phyloP scores from a whole-genome alignment of 495 filamentous ascomycete genomes.

The Neurospora sp. region DNA sequence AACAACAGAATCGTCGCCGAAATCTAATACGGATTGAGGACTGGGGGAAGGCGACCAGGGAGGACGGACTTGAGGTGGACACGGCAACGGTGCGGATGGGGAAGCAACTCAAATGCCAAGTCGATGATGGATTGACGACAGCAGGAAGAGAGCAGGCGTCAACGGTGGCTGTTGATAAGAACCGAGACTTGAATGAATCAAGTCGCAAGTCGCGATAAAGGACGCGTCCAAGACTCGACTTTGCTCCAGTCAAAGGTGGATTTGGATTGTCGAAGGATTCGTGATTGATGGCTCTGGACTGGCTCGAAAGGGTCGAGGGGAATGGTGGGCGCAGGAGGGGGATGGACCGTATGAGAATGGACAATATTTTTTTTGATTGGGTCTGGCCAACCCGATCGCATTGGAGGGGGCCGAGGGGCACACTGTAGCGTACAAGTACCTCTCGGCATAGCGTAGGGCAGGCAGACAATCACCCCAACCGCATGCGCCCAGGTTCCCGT shows the following conservation, averaged over 20 bases:
- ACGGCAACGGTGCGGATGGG: neutral
- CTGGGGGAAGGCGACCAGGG: neutral
- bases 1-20: neutral
- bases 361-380: slow-evolving; percentile 19
- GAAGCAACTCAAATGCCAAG: neutral
- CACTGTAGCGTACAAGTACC: neutral
- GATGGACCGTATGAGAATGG: slow-evolving; percentile 2
- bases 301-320: neutral
- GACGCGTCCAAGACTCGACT: neutral
- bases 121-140: neutral
- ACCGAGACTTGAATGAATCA: neutral
- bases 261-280: neutral
- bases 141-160: neutral
- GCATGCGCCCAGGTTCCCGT: neutral
- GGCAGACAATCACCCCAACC: neutral
- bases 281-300: neutral
- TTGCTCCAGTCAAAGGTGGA: neutral
- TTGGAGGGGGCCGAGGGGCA: slow-evolving; percentile 10
- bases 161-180: neutral
- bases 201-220: neutral
- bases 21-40: neutral
- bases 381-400: slow-evolving; percentile 2
- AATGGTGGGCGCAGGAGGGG: slow-evolving; percentile 1
- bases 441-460: neutral
- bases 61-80: neutral